These are phyloP conservation scores for Metarhizium sp. DNA, from an alignment of 2,329 filamentous ascomycete species.

Conservation along the genomic window DNA sequence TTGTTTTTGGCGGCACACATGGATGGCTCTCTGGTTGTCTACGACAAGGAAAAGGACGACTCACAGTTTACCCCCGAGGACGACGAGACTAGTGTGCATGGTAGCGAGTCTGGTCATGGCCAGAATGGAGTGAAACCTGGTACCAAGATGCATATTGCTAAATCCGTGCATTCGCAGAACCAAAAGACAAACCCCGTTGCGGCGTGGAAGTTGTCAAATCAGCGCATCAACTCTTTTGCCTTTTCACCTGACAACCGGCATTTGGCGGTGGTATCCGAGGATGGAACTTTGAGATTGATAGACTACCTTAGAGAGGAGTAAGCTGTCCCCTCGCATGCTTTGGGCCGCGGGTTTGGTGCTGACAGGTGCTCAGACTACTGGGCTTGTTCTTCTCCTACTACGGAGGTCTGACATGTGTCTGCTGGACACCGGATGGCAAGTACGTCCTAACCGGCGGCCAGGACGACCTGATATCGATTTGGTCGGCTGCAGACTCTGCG, in stretches of 20 bases:
- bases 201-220: slow-evolving; percentile 85
- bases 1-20: slow-evolving; percentile 86
- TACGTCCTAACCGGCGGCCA: slow-evolving; percentile 94
- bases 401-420: slow-evolving; percentile 83
- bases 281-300: slow-evolving; percentile 80
- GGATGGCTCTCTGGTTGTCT: slow-evolving; percentile 85
- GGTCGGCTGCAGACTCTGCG: slow-evolving; percentile 74
- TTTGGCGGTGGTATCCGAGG: slow-evolving; percentile 83
- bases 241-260: slow-evolving; percentile 87
- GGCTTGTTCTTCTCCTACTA: slow-evolving; percentile 89
- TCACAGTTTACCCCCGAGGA: slow-evolving; percentile 67
- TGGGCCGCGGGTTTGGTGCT: slow-evolving; percentile 3
- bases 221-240: slow-evolving; percentile 80
- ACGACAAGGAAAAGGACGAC: slow-evolving; percentile 96
- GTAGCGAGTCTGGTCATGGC: slow-evolving; percentile 30
- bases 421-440: slow-evolving; percentile 95
- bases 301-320: slow-evolving; percentile 88
- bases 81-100: slow-evolving; percentile 56
- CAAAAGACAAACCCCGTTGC: slow-evolving; percentile 91
- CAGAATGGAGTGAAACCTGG: slow-evolving; percentile 22
- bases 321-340: slow-evolving; percentile 7
- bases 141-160: slow-evolving; percentile 61
- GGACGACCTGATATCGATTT: slow-evolving; percentile 93
- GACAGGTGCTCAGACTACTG: slow-evolving; percentile 49
- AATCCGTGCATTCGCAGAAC: slow-evolving; percentile 88